Evolutionary conservation across 345 rosid genomes (phyloP).

Genomic region (Corchorus olitorius): DNA sequence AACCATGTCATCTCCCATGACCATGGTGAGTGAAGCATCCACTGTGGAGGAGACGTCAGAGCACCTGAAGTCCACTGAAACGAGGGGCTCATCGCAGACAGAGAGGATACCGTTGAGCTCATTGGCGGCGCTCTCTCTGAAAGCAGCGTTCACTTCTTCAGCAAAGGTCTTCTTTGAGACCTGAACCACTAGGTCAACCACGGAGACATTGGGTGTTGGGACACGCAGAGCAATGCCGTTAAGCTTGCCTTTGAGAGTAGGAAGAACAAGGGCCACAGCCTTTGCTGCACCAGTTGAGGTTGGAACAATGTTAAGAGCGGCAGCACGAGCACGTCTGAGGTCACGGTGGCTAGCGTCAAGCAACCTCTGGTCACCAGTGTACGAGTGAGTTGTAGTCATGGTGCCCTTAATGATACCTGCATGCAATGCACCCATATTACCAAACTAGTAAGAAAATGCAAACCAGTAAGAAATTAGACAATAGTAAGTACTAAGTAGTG

Average conservation of each 20-base stretch:
- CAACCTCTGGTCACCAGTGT: slow-evolving; percentile 96
- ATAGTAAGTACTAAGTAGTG: too few species aligned
- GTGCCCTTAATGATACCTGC: slow-evolving; percentile 96
- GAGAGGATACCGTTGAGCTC: slow-evolving; percentile 83
- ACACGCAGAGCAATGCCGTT: slow-evolving; percentile 96
- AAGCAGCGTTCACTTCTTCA: slow-evolving; percentile 91
- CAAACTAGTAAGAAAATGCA: too few species aligned
- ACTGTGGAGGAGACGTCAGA: slow-evolving; percentile 81
- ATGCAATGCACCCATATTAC: background rate
- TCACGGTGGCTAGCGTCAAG: slow-evolving; percentile 97
- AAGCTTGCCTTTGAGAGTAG: slow-evolving; percentile 86
- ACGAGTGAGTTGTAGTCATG: slow-evolving; percentile 98
- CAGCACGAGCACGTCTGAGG: slow-evolving; percentile 95
- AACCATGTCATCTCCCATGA: slow-evolving; percentile 99
- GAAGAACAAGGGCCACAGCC: slow-evolving; percentile 95
- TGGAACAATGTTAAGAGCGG: slow-evolving; percentile 93
- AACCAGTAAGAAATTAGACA: too few species aligned
- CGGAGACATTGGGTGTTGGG: slow-evolving; percentile 95
- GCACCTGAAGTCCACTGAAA: slow-evolving; percentile 94
- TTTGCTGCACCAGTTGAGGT: slow-evolving; percentile 97
- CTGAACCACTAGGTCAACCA: slow-evolving; percentile 90
- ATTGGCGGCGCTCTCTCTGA: slow-evolving; percentile 78
- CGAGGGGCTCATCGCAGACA: slow-evolving; percentile 94
- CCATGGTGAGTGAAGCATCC: slow-evolving; percentile 91
- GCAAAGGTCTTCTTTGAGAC: slow-evolving; percentile 92